phyloP scores from a whole-genome alignment of 306 rosid species.

The Medicago lupulina region DNA sequence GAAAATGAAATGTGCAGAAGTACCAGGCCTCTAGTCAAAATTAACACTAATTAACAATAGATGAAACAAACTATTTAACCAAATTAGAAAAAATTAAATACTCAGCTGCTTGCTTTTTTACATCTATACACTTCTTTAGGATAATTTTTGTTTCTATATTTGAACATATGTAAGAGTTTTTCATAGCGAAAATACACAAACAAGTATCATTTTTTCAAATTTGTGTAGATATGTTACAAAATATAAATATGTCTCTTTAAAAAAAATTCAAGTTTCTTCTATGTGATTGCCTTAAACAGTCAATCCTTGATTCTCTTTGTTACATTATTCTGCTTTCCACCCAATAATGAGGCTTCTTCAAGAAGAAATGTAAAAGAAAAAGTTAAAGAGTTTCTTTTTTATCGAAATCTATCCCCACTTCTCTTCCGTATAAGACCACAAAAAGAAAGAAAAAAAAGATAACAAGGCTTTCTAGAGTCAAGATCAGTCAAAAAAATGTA shows the following conservation, averaged over 20 bases:
- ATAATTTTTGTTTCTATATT: background rate
- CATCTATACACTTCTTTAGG: background rate
- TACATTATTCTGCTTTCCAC: conserved; percentile 32
- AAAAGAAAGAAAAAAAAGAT: conserved; percentile 10
- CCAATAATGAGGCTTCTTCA: conserved; percentile 49
- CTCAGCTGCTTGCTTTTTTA: background rate
- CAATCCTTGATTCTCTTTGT: background rate
- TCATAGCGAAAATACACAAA: background rate
- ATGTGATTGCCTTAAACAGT: conserved; percentile 17
- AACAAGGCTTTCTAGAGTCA: conserved; percentile 37
- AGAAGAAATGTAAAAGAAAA: conserved; percentile 55
- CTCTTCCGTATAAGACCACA: conserved; percentile 33
- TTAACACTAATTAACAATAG: too few species aligned
- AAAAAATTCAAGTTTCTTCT: background rate
- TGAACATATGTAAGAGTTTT: background rate
- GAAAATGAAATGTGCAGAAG: too few species aligned
- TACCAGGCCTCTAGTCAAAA: too few species aligned
- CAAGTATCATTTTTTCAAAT: background rate
- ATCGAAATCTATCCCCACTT: conserved; percentile 45
- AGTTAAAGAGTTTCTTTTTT: conserved; percentile 45
- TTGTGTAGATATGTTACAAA: background rate
- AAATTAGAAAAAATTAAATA: too few species aligned
- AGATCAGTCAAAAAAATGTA: conserved; percentile 33
- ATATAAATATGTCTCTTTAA: background rate
- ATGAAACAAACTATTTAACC: background rate